Evolutionary conservation across 208 protist genomes (phyloP), one percentile per base, ranked within the genome.

Genomic region (Lotmaria passim): DNA sequence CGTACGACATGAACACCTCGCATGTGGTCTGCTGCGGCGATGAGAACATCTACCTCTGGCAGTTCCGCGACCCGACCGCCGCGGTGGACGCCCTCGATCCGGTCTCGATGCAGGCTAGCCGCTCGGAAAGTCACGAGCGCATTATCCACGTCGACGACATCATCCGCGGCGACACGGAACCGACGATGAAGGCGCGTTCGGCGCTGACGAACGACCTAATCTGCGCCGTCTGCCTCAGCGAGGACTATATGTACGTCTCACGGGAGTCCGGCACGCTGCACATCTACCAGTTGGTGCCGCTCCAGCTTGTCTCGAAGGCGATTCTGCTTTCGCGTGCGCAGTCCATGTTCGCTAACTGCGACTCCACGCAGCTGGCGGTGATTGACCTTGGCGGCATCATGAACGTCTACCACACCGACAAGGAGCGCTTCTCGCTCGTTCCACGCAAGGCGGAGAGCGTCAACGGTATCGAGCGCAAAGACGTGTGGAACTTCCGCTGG

Each of bases 401-500:
- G 74, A 73, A 50, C 24, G 43, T 94, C 17, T 95, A 83, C 67
- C 33, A 65, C 23, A 69, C 96, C 21, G 86, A 95, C 34, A 69
- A 68, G 50, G 75, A 83, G 51, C 66, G 60, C 17, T 81, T 87
- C 24, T 90, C 88, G 17, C 73, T 93, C 19, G 80, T 90, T 33
- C 84, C 89, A n/a, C 73, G 73, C 57, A 82, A 83, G 55, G 79
- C 86, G 3, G 72, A 89, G 52, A 68, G 79, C 38, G 14, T 93
- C 21, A 75, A 78, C 2, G 71, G 79, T 38, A 86, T 98, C 46
- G 95, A 98, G 81, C 84, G 93, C 11, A 98, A 98, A 75, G 97
- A 98, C 52, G 95, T 97, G 15, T 99, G 98, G 98, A 88, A 93
- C 76, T 53, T 98, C 58, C 63, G 69, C 48, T 99, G 97, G 97